Conservation (phyloP, 2,329 filamentous ascomycete species). For the Aspergillus novofumigatus region DNA sequence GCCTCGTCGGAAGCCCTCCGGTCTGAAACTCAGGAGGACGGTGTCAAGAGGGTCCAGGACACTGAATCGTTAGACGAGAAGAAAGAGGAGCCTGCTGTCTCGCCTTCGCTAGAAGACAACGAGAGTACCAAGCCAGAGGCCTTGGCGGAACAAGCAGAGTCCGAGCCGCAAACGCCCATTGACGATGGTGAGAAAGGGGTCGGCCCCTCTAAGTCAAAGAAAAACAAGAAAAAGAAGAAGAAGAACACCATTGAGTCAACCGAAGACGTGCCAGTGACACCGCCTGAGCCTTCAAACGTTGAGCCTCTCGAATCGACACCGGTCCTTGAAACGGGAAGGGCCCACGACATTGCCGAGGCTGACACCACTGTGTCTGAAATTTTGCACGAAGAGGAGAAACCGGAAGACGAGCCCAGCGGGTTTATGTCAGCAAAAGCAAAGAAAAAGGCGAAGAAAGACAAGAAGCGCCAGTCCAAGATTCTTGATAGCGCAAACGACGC, state of each 20-base stretch:
- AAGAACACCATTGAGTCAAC: conserved; percentile 19
- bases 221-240: conserved; percentile 40
- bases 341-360: not conserved
- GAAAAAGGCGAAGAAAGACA: conserved; percentile 48
- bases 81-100: not conserved
- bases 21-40: not conserved
- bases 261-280: conserved; percentile 14
- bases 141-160: not conserved
- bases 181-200: conserved; percentile 8
- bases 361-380: conserved; percentile 12
- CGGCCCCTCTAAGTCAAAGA: conserved; percentile 18
- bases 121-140: not conserved
- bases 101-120: not conserved
- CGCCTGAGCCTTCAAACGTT: conserved; percentile 8
- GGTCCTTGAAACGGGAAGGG: not conserved
- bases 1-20: not conserved
- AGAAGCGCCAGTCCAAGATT: conserved; percentile 32
- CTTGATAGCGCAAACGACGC: conserved; percentile 19
- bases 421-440: conserved; percentile 36
- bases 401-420: conserved; percentile 18
- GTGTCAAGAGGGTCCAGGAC: not conserved
- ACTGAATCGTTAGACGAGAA: not conserved
- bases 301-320: not conserved
- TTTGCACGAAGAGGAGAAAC: conserved; percentile 4
- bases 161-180: conserved; percentile 2